Conservation (phyloP, 257 asterid species). For the Gentiana straminea region DNA sequence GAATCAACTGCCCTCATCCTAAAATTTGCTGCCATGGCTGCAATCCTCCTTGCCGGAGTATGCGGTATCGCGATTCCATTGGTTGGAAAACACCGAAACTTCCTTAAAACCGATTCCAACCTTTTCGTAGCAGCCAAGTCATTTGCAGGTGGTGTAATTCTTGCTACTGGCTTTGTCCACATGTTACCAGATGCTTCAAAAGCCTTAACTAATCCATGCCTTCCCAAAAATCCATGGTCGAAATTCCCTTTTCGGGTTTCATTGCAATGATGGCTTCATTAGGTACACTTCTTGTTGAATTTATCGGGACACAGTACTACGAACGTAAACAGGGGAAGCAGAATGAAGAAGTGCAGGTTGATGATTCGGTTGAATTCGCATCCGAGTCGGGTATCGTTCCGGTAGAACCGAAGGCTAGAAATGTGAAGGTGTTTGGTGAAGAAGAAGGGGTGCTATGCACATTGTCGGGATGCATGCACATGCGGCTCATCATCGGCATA, state of each 20-base stretch:
- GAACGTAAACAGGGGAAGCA: conserved; percentile 66
- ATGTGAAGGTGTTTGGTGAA: conserved; percentile 56
- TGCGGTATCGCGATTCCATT: conserved; percentile 76
- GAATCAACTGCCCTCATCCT: conserved; percentile 47
- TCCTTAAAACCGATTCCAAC: conserved; percentile 67
- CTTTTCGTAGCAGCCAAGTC: conserved; percentile 78
- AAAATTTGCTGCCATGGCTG: conserved; percentile 56
- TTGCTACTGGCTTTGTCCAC: conserved; percentile 96
- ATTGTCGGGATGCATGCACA: conserved; percentile 92
- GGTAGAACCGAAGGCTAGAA: conserved; percentile 26
- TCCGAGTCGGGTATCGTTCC: conserved; percentile 54
- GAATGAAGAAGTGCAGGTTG: conserved; percentile 20
- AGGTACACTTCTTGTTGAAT: conserved; percentile 73
- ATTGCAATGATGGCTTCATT: conserved; percentile 94
- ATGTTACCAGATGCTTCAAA: conserved; percentile 80
- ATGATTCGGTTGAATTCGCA: conserved; percentile 27
- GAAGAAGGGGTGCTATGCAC: conserved; percentile 88
- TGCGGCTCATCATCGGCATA: conserved; percentile 79
- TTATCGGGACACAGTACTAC: conserved; percentile 85
- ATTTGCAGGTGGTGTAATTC: conserved; percentile 96
- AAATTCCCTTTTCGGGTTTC: conserved; percentile 86
- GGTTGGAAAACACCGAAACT: conserved; percentile 64
- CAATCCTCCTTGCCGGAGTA: conserved; percentile 71
- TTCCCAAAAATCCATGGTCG: conserved; percentile 65
- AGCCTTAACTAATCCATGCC: conserved; percentile 51